Evolutionary conservation across 306 rosid genomes (phyloP).

Genomic region (Gillenia trifoliata): DNA sequence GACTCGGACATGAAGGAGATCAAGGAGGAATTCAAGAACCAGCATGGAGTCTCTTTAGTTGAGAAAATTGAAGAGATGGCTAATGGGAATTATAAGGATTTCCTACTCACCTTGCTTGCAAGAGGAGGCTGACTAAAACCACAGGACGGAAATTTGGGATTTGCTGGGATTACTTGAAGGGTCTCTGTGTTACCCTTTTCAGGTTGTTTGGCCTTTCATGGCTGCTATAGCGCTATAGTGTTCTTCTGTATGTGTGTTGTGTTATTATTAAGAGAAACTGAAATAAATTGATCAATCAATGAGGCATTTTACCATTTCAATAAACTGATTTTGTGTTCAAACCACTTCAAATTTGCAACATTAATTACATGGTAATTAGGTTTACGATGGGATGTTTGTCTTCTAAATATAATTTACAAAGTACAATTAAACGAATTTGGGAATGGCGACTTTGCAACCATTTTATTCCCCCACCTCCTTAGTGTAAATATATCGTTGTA

Average conservation of each 20-base stretch:
- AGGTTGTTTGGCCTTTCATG: not conserved
- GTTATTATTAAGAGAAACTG: not conserved
- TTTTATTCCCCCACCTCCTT: too few relatives aligned
- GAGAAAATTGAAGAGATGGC: slow-evolving; percentile 57
- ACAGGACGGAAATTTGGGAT: not conserved
- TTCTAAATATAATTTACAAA: too few relatives aligned
- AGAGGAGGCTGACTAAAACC: slow-evolving; percentile 34
- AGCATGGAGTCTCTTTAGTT: slow-evolving; percentile 46
- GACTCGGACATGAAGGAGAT: slow-evolving; percentile 68
- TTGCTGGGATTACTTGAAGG: not conserved
- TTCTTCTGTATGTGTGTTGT: slow-evolving; percentile 8
- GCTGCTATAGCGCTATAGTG: not conserved
- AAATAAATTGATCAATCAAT: slow-evolving; percentile 6
- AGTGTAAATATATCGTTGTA: too few relatives aligned
- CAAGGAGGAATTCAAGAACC: slow-evolving; percentile 42
- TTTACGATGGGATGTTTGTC: too few relatives aligned
- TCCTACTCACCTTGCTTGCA: slow-evolving; percentile 62
- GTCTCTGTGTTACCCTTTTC: not conserved
- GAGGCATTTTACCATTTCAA: slow-evolving; percentile 6
- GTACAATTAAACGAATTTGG: too few relatives aligned
- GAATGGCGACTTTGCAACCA: too few relatives aligned
- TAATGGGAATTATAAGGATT: slow-evolving; percentile 78
- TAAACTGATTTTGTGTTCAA: not conserved
- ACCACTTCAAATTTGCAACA: too few relatives aligned
- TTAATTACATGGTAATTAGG: too few relatives aligned